Percentiles rank a stretch among this genome's conserved stretches.
These are phyloP conservation scores for Scheffersomyces lignicola DNA, from an alignment of 1,139 yeast species.

Conservation along the genomic window DNA sequence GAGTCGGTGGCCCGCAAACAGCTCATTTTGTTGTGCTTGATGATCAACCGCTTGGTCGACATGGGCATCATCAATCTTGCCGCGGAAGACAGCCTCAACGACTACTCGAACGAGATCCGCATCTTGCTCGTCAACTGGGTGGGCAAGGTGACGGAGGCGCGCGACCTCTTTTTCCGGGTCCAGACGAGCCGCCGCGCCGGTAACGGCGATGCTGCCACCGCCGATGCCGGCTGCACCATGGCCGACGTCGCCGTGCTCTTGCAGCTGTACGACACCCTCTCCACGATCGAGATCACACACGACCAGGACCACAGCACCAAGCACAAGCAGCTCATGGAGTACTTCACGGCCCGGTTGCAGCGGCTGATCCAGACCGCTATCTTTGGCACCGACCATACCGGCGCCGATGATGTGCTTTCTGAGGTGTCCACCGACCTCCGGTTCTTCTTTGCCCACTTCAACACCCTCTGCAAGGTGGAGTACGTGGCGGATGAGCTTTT, in stretches of 20 bases:
- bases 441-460: conserved; percentile 28
- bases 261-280: conserved; percentile 12
- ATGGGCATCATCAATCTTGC: conserved; percentile 45
- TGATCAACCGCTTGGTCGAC: conserved; percentile 53
- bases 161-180: conserved; percentile 36
- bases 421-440: conserved; percentile 18
- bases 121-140: conserved; percentile 63
- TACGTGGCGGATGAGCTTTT: conserved; percentile 28
- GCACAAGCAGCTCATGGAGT: conserved; percentile 12
- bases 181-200: conserved; percentile 18
- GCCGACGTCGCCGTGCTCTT: conserved; percentile 13
- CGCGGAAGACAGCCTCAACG: conserved; percentile 30
- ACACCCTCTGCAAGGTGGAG: conserved; percentile 33
- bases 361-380: conserved; percentile 7
- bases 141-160: conserved; percentile 45
- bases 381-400: conserved; percentile 1
- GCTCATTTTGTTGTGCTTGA: conserved; percentile 57
- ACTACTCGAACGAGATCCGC: conserved; percentile 57
- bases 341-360: conserved; percentile 17
- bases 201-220: conserved; percentile 8
- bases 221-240: neutral
- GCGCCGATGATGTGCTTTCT: conserved; percentile 6
- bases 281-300: conserved; percentile 15
- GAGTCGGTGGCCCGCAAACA: conserved; percentile 49
- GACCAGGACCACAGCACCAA: conserved; percentile 18